Evolutionary conservation across 345 rosid genomes (phyloP).

Genomic region (Eucalyptus victrix): DNA sequence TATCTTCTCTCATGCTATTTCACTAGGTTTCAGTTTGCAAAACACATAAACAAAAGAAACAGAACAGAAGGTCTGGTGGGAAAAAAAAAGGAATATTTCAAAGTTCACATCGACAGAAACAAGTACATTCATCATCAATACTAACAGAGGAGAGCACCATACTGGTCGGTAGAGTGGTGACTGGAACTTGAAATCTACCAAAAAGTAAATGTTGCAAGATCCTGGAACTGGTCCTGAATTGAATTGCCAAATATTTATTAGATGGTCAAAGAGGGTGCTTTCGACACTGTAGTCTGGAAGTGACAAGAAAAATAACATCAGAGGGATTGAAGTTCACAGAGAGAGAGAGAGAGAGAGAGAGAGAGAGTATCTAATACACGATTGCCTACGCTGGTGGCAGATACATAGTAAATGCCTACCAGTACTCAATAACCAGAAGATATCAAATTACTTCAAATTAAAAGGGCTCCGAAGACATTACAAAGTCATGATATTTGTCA

Average conservation of each 20-base stretch:
- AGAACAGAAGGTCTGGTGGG: neutral
- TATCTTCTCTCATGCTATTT: neutral
- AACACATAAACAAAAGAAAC: neutral
- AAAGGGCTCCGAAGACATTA: too few relatives aligned
- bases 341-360: neutral
- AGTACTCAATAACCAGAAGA: too few relatives aligned
- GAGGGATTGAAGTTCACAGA: neutral
- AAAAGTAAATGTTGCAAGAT: conserved; percentile 53
- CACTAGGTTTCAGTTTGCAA: neutral
- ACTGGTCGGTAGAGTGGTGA: conserved; percentile 96
- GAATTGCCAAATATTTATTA: conserved; percentile 87
- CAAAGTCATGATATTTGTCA: too few relatives aligned
- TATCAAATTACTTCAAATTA: too few relatives aligned
- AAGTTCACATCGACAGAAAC: neutral
- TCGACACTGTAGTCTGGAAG: conserved; percentile 55
- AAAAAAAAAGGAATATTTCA: neutral
- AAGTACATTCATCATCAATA: neutral
- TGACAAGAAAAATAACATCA: neutral
- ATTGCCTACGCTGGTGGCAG: too few relatives aligned
- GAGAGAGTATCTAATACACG: neutral
- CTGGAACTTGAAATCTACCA: conserved; percentile 83
- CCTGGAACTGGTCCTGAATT: conserved; percentile 76
- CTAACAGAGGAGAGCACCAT: neutral
- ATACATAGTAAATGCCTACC: too few relatives aligned
- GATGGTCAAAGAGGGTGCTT: conserved; percentile 71